Evolutionary conservation across 2,329 filamentous ascomycete species (phyloP).

Genomic region (Cercospora beticola): DNA sequence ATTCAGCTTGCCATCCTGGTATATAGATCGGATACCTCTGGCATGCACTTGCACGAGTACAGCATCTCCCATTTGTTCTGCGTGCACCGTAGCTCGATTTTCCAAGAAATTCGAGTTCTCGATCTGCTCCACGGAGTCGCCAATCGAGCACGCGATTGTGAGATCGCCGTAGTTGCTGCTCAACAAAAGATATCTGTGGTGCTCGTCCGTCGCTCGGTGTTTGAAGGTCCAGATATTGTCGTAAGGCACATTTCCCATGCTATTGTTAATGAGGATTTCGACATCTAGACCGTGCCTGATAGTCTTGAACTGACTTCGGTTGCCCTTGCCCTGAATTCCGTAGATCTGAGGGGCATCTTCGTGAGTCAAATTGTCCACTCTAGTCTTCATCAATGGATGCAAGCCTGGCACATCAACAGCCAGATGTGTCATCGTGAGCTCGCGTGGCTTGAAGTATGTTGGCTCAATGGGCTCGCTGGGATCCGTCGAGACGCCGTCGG

Average conservation of each 20-base stretch:
- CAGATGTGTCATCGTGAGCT: conserved; percentile 66
- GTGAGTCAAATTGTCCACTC: conserved; percentile 83
- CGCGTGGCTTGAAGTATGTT: conserved; percentile 80
- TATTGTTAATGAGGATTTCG: conserved; percentile 57
- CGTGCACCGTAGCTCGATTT: conserved; percentile 82
- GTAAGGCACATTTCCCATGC: conserved; percentile 35
- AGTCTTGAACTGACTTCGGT: conserved; percentile 84
- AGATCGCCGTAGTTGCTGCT: conserved; percentile 48
- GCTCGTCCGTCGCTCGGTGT: conserved; percentile 74
- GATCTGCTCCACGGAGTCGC: conserved; percentile 94
- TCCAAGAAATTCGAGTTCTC: conserved; percentile 90
- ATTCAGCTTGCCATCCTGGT: conserved; percentile 72
- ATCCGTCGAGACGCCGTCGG: conserved; percentile 66
- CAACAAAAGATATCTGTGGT: conserved; percentile 92
- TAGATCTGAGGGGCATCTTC: conserved; percentile 98
- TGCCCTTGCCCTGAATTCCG: conserved; percentile 82
- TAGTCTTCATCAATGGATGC: conserved; percentile 88
- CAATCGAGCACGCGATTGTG: conserved; percentile 90
- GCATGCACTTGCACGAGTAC: conserved; percentile 92
- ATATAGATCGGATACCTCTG: conserved; percentile 91
- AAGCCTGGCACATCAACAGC: conserved; percentile 60
- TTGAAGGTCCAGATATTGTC: conserved; percentile 86
- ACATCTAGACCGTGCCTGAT: conserved; percentile 92
- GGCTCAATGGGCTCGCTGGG: conserved; percentile 69
- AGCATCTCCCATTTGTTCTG: conserved; percentile 91